A percentile compares a stretch with the other conserved stretches of the same genome.
These are phyloP conservation scores for Aspergillus puulaauensis DNA, from an alignment of 2,329 filamentous ascomycete species.

Conservation along the genomic window DNA sequence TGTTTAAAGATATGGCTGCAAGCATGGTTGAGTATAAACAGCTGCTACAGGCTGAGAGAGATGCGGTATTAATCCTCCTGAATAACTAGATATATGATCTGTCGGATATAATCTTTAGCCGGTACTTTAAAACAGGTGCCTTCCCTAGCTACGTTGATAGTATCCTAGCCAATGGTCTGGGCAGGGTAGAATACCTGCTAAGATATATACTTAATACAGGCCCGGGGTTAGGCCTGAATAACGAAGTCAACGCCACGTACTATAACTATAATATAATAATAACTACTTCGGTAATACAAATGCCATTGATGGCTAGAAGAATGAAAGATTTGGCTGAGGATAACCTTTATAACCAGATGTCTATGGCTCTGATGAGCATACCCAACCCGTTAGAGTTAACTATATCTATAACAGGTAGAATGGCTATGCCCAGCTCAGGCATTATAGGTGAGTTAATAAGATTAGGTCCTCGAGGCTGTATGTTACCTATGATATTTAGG, in stretches of 20 bases:
- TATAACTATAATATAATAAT: not conserved
- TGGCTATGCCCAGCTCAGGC: not conserved
- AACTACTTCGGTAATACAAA: not conserved
- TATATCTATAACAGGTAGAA: not conserved
- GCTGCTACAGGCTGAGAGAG: not conserved
- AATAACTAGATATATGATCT: not conserved
- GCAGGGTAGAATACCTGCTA: constrained; percentile 1
- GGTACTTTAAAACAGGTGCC: not conserved
- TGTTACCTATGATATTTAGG: not conserved
- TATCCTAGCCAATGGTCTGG: not conserved
- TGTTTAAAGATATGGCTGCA: not conserved
- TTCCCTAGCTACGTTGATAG: not conserved
- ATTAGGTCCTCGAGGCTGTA: not conserved
- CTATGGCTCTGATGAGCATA: not conserved
- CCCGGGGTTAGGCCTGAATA: not conserved
- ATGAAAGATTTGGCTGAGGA: not conserved
- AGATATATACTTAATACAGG: not conserved
- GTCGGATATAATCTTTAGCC: not conserved
- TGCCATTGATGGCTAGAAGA: not conserved
- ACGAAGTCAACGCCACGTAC: not conserved
- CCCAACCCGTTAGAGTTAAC: not conserved
- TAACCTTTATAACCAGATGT: not conserved
- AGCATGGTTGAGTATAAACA: not conserved
- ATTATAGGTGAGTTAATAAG: not conserved
- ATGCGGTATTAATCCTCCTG: not conserved